Percentiles rank a stretch among this genome's conserved stretches.
phyloP scores from a whole-genome alignment of 1,139 yeast species.

The Candida sp. region DNA sequence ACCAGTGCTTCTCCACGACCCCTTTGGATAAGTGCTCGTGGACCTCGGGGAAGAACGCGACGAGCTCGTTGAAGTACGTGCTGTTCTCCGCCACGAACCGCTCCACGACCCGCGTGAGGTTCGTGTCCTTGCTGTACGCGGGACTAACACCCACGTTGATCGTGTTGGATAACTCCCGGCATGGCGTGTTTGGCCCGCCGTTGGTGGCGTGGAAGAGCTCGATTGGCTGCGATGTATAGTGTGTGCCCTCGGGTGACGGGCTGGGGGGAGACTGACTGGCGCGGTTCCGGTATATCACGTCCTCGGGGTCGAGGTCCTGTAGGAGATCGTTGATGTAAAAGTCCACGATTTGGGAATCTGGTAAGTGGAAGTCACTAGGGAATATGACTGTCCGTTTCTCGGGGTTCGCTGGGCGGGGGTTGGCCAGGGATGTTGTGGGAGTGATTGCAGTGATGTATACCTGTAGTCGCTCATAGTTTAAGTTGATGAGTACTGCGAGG shows the following conservation, averaged over 20 bases:
- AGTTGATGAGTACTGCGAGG: not conserved
- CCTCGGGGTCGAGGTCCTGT: not conserved
- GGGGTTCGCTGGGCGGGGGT: not conserved
- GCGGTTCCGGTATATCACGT: not conserved
- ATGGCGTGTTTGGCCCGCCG: not conserved
- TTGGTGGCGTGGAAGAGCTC: not conserved
- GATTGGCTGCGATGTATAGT: not conserved
- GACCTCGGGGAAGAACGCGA: conserved; percentile 30
- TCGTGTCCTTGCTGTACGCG: conserved; percentile 8
- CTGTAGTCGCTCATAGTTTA: not conserved
- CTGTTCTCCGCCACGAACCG: conserved; percentile 11
- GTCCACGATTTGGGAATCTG: not conserved
- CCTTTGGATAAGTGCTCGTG: conserved; percentile 27
- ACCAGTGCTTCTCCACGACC: conserved; percentile 38
- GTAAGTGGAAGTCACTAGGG: not conserved
- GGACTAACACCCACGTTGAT: not conserved
- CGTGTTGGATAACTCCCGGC: not conserved
- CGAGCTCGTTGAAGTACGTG: conserved; percentile 26
- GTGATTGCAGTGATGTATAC: not conserved
- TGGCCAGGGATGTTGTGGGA: not conserved
- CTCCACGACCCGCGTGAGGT: conserved; percentile 15
- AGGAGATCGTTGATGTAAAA: not conserved
- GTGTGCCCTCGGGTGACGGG: not conserved
- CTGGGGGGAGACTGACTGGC: not conserved
- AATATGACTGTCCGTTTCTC: not conserved